phyloP scores from a whole-genome alignment of 2,329 filamentous ascomycete species.

The Zymoseptoria passerinii region DNA sequence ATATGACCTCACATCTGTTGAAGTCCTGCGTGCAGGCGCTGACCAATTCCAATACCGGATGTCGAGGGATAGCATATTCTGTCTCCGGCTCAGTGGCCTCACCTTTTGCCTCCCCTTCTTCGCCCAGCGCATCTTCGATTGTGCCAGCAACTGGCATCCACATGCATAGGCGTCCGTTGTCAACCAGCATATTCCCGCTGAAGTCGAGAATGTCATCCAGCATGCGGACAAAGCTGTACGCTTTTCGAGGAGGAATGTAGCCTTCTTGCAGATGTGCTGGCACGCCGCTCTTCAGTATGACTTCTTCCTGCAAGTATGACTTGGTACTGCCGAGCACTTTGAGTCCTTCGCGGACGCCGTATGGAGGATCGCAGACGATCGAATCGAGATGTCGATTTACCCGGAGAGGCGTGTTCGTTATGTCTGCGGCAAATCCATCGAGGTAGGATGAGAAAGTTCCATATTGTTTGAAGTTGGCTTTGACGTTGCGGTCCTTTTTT shows the following conservation, averaged over 20 bases:
- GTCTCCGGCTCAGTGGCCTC: slow-evolving; percentile 42
- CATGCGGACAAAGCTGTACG: slow-evolving; percentile 87
- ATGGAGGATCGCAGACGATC: slow-evolving; percentile 91
- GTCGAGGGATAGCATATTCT: slow-evolving; percentile 66
- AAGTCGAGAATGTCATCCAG: slow-evolving; percentile 84
- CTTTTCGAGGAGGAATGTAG: slow-evolving; percentile 80
- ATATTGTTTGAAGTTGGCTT: slow-evolving; percentile 81
- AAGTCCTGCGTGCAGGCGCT: slow-evolving; percentile 78
- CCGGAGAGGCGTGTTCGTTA: slow-evolving; percentile 74
- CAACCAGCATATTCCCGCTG: slow-evolving; percentile 65
- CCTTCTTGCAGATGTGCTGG: slow-evolving; percentile 59
- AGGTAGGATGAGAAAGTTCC: slow-evolving; percentile 57
- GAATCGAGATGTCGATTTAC: slow-evolving; percentile 62
- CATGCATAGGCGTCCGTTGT: slow-evolving; percentile 73
- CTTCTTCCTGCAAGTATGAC: slow-evolving; percentile 38
- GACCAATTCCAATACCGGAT: slow-evolving; percentile 65
- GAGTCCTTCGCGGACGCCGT: slow-evolving; percentile 86
- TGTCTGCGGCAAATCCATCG: slow-evolving; percentile 74
- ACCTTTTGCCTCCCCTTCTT: slow-evolving; percentile 38
- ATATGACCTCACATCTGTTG: slow-evolving; percentile 62
- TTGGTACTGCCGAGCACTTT: slow-evolving; percentile 76
- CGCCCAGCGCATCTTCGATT: slow-evolving; percentile 34
- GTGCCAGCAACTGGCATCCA: slow-evolving; percentile 90
- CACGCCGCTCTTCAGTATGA: slow-evolving; percentile 60
- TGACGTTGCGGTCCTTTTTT: slow-evolving; percentile 46